A percentile compares a stretch with the other conserved stretches of the same genome.
These are phyloP conservation scores for Macrocybe gigantea DNA, from an alignment of 768 basidiomycete genomes.

Conservation along the genomic window DNA sequence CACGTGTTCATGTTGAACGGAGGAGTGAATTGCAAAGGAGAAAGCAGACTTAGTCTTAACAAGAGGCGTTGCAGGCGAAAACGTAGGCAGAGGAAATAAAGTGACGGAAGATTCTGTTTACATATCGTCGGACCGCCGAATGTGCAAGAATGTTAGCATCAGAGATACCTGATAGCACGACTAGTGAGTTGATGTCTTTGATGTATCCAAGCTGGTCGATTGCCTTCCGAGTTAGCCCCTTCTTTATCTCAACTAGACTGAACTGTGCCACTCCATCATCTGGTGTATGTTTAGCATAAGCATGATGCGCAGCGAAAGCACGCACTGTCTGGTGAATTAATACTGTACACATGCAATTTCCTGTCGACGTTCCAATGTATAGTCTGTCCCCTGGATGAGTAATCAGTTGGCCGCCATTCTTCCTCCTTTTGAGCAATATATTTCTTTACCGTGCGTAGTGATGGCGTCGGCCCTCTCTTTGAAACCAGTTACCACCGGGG, in stretches of 20 bases:
- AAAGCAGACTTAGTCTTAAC: slow-evolving; percentile 75
- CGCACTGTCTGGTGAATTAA: slow-evolving; percentile 35
- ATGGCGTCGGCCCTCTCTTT: slow-evolving; percentile 43
- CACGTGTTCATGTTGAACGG: slow-evolving; percentile 38
- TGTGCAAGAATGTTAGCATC: not conserved
- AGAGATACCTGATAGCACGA: slow-evolving; percentile 72
- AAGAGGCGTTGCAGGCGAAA: slow-evolving; percentile 67
- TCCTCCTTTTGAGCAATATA: not conserved
- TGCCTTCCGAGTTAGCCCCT: slow-evolving; percentile 53
- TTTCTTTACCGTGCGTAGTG: slow-evolving; percentile 30
- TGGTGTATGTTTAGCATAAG: not conserved
- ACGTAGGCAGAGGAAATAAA: slow-evolving; percentile 69
- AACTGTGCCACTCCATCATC: slow-evolving; percentile 26
- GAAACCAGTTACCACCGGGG: slow-evolving; percentile 26
- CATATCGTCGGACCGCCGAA: not conserved
- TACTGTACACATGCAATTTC: slow-evolving; percentile 48
- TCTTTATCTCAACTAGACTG: slow-evolving; percentile 59
- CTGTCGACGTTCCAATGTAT: slow-evolving; percentile 57
- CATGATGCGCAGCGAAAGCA: not conserved
- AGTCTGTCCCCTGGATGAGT: slow-evolving; percentile 42
- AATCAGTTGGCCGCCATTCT: not conserved
- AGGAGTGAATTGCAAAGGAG: slow-evolving; percentile 72
- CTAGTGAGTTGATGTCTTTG: slow-evolving; percentile 80
- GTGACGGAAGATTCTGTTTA: slow-evolving; percentile 63
- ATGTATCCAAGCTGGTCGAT: slow-evolving; percentile 89